phyloP scores from a whole-genome alignment of 2,329 filamentous ascomycete genomes.

The Calonectria honghensis region DNA sequence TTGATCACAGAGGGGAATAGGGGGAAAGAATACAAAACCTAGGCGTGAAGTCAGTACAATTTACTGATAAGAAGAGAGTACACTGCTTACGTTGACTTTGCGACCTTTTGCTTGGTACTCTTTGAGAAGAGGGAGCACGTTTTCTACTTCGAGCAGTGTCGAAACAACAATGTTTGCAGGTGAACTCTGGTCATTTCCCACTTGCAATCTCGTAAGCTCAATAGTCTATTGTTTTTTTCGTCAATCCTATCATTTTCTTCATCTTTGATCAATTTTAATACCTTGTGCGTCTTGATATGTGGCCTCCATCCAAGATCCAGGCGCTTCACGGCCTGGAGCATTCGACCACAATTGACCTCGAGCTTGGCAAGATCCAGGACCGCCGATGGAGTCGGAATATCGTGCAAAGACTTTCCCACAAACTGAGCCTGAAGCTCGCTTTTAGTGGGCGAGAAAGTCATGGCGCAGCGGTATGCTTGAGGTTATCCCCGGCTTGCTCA shows the following conservation, averaged over 20 bases:
- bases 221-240: slow-evolving; percentile 69
- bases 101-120: slow-evolving; percentile 72
- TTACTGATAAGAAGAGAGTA: neutral
- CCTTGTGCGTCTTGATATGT: slow-evolving; percentile 89
- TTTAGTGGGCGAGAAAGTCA: neutral
- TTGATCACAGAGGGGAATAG: slow-evolving; percentile 75
- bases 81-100: slow-evolving; percentile 71
- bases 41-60: neutral
- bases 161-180: slow-evolving; percentile 79
- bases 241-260: neutral
- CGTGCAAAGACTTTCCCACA: slow-evolving; percentile 74
- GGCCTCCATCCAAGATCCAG: slow-evolving; percentile 80
- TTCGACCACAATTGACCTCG: slow-evolving; percentile 79
- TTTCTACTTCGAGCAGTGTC: slow-evolving; percentile 82
- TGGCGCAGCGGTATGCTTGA: neutral
- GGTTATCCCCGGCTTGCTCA: neutral
- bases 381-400: slow-evolving; percentile 78
- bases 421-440: slow-evolving; percentile 59
- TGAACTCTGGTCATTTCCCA: slow-evolving; percentile 69
- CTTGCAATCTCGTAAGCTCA: slow-evolving; percentile 79
- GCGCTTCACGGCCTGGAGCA: slow-evolving; percentile 77
- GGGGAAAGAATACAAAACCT: slow-evolving; percentile 83
- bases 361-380: slow-evolving; percentile 80
- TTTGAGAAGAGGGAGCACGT: slow-evolving; percentile 71
- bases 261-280: neutral